These are phyloP conservation scores for Plasmodium vivax DNA, from an alignment of 169 alveolate species.

Conservation along the genomic window DNA sequence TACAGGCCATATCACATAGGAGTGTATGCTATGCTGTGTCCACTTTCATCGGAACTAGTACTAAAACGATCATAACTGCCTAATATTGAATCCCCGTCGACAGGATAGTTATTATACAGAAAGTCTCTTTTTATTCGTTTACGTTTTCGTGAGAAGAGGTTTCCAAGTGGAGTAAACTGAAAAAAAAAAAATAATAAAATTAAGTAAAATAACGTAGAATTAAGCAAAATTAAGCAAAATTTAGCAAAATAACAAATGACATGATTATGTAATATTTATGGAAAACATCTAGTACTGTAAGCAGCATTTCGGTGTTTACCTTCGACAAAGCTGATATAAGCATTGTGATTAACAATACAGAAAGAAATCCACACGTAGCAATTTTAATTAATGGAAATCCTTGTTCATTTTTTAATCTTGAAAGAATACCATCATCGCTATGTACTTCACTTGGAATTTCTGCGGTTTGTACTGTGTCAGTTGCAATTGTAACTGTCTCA, in stretches of 20 bases:
- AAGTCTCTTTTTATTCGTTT: neutral
- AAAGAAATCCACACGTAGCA: neutral
- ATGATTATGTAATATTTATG: neutral
- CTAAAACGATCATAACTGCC: neutral
- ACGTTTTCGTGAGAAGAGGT: neutral
- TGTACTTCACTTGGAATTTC: neutral
- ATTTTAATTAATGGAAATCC: neutral
- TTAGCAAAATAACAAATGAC: neutral
- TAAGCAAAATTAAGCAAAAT: neutral
- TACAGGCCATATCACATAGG: neutral
- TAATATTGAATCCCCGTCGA: neutral
- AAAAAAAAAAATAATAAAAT: neutral
- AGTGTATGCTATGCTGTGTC: neutral
- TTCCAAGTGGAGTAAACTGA: neutral
- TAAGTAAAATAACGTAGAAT: neutral
- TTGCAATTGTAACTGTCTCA: neutral
- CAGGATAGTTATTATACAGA: neutral
- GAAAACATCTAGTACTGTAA: neutral
- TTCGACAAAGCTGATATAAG: neutral
- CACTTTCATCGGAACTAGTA: neutral
- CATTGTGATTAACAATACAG: neutral
- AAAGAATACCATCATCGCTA: neutral
- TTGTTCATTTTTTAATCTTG: neutral
- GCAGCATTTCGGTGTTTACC: neutral
- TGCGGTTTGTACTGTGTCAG: neutral